phyloP scores from a whole-genome alignment of 1,284 basidiomycete genomes.

The Apiotrichum montevideense region DNA sequence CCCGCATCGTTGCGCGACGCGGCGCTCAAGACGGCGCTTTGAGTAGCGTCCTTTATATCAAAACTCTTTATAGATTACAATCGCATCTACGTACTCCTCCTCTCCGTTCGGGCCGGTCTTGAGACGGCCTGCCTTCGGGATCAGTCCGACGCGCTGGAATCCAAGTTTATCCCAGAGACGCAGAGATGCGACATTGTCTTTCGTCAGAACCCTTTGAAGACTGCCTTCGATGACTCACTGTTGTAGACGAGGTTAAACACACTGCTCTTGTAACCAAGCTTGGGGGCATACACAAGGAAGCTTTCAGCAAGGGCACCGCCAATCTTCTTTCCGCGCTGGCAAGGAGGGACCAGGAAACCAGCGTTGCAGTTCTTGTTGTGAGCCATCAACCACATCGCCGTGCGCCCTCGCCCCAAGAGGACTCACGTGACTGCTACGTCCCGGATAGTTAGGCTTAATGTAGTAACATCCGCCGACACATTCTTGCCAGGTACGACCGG shows the following conservation, averaged over 20 bases:
- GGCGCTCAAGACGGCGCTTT: constrained; percentile 29
- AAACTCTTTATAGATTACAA: constrained; percentile 67
- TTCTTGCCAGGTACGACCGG: constrained; percentile 56
- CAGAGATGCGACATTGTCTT: constrained; percentile 52
- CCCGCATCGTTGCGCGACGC: not conserved
- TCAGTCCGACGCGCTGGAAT: constrained; percentile 73
- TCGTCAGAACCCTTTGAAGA: not conserved
- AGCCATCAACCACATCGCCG: too few relatives aligned
- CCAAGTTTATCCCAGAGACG: constrained; percentile 79
- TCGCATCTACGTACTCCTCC: constrained; percentile 84
- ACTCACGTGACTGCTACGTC: constrained; percentile 83
- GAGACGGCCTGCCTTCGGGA: constrained; percentile 77
- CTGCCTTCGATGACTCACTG: constrained; percentile 54
- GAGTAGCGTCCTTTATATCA: not conserved
- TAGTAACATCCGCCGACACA: constrained; percentile 76
- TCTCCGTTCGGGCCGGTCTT: constrained; percentile 56
- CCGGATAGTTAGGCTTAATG: constrained; percentile 87
- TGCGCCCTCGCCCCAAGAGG: too few relatives aligned
- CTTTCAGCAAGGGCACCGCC: constrained; percentile 70
- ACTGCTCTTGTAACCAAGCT: constrained; percentile 66
- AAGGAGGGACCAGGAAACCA: constrained; percentile 75
- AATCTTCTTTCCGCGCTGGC: constrained; percentile 62
- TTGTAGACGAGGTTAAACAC: constrained; percentile 93
- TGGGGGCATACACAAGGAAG: constrained; percentile 73
- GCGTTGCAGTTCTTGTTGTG: constrained; percentile 48